Evolutionary conservation across 441 rosid genomes (phyloP).

Genomic region (Populus hybrid): DNA sequence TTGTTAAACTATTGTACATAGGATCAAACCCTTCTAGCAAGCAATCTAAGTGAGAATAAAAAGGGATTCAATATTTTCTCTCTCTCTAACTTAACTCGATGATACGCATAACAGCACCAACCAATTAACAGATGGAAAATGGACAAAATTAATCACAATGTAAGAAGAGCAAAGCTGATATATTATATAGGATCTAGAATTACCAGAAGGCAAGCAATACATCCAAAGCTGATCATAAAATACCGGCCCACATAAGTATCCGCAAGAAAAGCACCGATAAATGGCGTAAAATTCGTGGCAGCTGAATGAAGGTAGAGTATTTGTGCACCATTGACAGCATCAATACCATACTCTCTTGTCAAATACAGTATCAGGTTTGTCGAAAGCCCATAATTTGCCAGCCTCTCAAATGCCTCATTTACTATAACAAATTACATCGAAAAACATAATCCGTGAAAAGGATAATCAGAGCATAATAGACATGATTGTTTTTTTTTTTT

Average conservation of each 20-base stretch:
- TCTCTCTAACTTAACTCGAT: background rate
- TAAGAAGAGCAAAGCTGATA: background rate
- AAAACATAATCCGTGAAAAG: background rate
- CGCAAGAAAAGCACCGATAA: constrained; percentile 58
- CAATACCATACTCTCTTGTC: constrained; percentile 48
- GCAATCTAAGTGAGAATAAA: background rate
- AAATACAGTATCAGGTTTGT: constrained; percentile 64
- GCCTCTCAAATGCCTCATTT: constrained; percentile 57
- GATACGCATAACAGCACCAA: background rate
- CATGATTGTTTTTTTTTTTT: background rate
- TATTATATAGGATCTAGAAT: background rate
- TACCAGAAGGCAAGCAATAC: constrained; percentile 46
- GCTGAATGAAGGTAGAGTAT: constrained; percentile 59
- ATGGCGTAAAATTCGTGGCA: constrained; percentile 48
- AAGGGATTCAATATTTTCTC: background rate
- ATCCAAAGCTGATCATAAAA: constrained; percentile 49
- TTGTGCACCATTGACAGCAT: constrained; percentile 39
- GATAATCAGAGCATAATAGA: background rate
- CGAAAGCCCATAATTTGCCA: constrained; percentile 46
- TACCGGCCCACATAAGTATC: constrained; percentile 66
- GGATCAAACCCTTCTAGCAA: too few species aligned
- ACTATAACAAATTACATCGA: constrained; percentile 19
- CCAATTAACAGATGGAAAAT: background rate
- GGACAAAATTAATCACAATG: background rate
- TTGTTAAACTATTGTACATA: background rate